A percentile compares a stretch with the other conserved stretches of the same genome.
Evolutionary conservation across 192 early-diverging fungal genomes (phyloP).

Genomic region (Phlyctochytrium planicorne): DNA sequence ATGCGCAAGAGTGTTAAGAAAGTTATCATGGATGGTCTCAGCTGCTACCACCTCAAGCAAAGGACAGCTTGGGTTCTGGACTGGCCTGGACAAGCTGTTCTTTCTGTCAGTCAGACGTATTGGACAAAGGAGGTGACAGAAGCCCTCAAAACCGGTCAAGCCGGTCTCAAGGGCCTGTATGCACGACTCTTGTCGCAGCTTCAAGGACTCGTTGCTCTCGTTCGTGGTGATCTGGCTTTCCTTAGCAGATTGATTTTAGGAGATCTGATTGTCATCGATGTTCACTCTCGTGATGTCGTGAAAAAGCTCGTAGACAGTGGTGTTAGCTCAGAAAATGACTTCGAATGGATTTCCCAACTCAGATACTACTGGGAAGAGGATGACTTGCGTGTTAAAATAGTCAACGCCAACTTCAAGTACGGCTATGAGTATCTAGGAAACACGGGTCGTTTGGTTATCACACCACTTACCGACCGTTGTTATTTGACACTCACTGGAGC

Average conservation of each 20-base stretch:
- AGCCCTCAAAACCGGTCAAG: constrained; percentile 45
- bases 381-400: constrained; percentile 59
- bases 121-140: constrained; percentile 63
- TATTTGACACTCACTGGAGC: constrained; percentile 59
- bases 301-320: constrained; percentile 53
- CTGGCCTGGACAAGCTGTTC: constrained; percentile 59
- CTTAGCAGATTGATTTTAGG: constrained; percentile 51
- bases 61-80: constrained; percentile 56
- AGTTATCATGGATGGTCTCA: constrained; percentile 53
- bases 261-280: constrained; percentile 64
- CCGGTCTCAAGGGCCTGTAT: constrained; percentile 41
- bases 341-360: constrained; percentile 64
- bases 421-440: constrained; percentile 64
- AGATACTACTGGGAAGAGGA: constrained; percentile 65
- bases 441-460: constrained; percentile 59
- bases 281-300: constrained; percentile 60
- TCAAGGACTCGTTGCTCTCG: constrained; percentile 54
- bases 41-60: constrained; percentile 38
- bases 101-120: constrained; percentile 53
- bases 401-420: constrained; percentile 61
- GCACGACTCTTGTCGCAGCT: constrained; percentile 44
- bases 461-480: constrained; percentile 60
- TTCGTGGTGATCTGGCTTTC: constrained; percentile 56
- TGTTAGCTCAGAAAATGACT: constrained; percentile 55
- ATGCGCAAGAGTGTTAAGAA: constrained; percentile 59